Base-by-base conservation (phyloP, 1,284 basidiomycete genomes). In the Rhodotorula sp. region DNA sequence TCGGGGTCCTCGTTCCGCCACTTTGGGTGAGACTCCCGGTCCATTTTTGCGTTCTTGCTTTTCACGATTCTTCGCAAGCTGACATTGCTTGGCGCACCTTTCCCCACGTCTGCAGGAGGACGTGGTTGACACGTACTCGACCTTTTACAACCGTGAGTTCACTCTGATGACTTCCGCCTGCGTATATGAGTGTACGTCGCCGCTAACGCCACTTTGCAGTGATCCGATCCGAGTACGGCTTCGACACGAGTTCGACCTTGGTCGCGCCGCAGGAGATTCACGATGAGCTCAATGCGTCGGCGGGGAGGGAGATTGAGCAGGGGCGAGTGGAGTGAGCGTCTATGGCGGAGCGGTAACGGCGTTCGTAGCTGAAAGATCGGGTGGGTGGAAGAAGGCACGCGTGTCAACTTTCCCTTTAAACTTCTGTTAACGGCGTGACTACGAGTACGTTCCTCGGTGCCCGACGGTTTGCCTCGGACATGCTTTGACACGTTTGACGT, bases 1-100 rank as follows among this genome's bases (percentile, higher is more conserved):
- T 90, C 46, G 83, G 83, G 3, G 88, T 95, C 6, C 81, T 95
- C 61, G 80, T 94, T 26, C 86, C 87, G 37, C 91, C 93, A 74
- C 84, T 91, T 29, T 84, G 87, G 78, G 89, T 72, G 48, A 33
- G 60, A 57, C 29, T 5, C 7, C 37, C 12, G 15, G 22, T 12
- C 24, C 2, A 0, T 29, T 56, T 30, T 46, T 42, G 54, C 18
- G 24, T 15, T 22, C 22, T 10, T 22, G 1, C 10, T 15, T 7
- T 0, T 44, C 6, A 7, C 14, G 20, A n/a, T 29, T 24, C n/a
- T 58, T 22, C 3, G 4, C n/a, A 7, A 8, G 37, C 37, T 30
- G 42, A 58, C n/a, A n/a, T 3, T 33, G 26, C 4, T 22, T 4
- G 37, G 37, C 45, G 45, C 18, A 2, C n/a, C n/a, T 15, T 8